Base-by-base conservation (phyloP, 805 yeast genomes). In the Saccharomyces mikatae region DNA sequence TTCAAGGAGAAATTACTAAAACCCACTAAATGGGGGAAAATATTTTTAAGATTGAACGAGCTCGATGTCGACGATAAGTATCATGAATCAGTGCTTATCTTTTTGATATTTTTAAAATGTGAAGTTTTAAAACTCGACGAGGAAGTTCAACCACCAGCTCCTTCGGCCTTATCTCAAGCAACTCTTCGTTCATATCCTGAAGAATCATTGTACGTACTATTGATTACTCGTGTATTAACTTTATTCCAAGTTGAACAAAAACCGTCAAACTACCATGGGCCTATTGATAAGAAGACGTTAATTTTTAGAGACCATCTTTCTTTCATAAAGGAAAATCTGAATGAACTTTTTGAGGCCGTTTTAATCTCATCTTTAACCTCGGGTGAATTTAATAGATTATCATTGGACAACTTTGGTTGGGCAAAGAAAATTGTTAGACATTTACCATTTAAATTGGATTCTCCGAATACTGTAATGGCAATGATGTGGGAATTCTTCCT, bases 241-340 rank as follows among this genome's bases (percentile, higher is more conserved):
- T 67, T 82, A 4, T 70, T 81, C 41, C 70, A 76, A 21, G 63
- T 77, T 2, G 73, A 76, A 4, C 83, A 84, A 48, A 74, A 72
- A 62, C 81, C 81, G 28, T 74, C 74, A 44, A 80, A 78, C 50
- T 84, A 81, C 70, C 78, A 79, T 48, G 91, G 91, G 1, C 90
- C 89, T 13, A 74, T 89, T 32, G 86, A 89, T 17, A 80, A 84
- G 59, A 78, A 80, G 41, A 72, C 88, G 36, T 73, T 87, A 50
- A 79, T 81, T 47, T 86, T 85, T 66, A 78, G 90, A 63, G 83
- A 89, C 21, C 81, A 82, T 54, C 66, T 86, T 49, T 76, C 81
- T 53, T 78, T 78, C 49, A 67, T 86, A 49, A 77, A 77, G 30
- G 71, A 69, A 24, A 76, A 76, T 46, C 65, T 82, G 28, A 77